A percentile compares a stretch with the other conserved stretches of the same genome.
Conservation (phyloP, 2,329 filamentous ascomycete genomes). For the Sphaerulina musiva region DNA sequence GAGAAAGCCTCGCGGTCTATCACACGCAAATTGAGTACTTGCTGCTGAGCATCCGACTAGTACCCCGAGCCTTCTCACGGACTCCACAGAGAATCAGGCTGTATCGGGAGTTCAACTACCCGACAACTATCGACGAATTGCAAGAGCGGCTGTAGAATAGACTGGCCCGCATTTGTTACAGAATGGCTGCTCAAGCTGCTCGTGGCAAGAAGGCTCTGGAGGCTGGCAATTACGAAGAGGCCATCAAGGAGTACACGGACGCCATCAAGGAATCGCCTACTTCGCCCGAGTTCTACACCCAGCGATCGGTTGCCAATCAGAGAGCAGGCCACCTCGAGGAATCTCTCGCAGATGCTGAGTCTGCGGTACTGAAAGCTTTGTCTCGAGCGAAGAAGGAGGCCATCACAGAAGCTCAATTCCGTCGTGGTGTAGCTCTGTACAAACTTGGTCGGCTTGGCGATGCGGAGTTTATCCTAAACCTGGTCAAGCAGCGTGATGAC, state of each 20-base stretch:
- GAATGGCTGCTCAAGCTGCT: slow-evolving; percentile 46
- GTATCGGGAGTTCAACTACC: too few species aligned
- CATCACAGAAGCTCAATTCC: slow-evolving; percentile 74
- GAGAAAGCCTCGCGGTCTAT: background rate
- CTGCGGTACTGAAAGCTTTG: slow-evolving; percentile 57
- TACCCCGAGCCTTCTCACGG: too few species aligned
- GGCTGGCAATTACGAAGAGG: slow-evolving; percentile 57
- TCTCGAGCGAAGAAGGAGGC: slow-evolving; percentile 67
- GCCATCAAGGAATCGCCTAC: slow-evolving; percentile 57
- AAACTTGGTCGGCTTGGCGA: slow-evolving; percentile 66
- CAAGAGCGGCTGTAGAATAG: too few species aligned
- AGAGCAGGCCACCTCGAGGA: slow-evolving; percentile 47
- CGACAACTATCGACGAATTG: too few species aligned
- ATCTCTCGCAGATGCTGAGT: slow-evolving; percentile 43
- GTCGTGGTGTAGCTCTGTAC: slow-evolving; percentile 68
- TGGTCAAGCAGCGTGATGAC: slow-evolving; percentile 49
- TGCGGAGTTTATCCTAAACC: slow-evolving; percentile 62
- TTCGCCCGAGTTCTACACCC: slow-evolving; percentile 72
- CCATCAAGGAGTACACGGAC: slow-evolving; percentile 60
- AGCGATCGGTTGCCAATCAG: slow-evolving; percentile 72
- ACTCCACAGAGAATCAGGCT: too few species aligned
- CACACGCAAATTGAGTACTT: too few species aligned
- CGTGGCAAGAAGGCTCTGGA: slow-evolving; percentile 58
- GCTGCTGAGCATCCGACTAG: too few species aligned
- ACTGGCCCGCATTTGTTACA: background rate